Evolutionary conservation across 2,329 filamentous ascomycete species (phyloP), one percentile per base, ranked within the genome.

Genomic region (Leptographium lundbergii): DNA sequence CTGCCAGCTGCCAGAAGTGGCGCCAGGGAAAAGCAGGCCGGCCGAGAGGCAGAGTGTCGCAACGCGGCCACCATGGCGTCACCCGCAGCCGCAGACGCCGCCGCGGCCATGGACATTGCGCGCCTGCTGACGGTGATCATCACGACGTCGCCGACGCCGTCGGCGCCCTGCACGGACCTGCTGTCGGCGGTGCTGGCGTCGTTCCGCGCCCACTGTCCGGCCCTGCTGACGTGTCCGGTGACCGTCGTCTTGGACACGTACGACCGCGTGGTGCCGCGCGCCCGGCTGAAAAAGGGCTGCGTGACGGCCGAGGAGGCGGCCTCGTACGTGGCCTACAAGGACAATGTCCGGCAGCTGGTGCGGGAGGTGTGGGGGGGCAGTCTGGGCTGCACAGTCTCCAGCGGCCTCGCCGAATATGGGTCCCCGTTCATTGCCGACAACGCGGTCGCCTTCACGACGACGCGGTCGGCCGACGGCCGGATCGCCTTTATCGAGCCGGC

Each of bases 91-190:
- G 10, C n/a, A 13, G 9, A 32, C 24, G 22, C 39, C 7, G 24
- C 17, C 13, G 22, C 56, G 25, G 24, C 17, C n/a, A 3, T n/a
- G 11, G 58, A 47, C 19, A 57, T 63, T 11, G 29, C 59, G 25
- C n/a, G 47, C 14, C 64, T 63, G 10, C 36, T 78, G 42, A 77
- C 75, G 0, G 66, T 78, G 56, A 73, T 81, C 54, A 73, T 82
- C 62, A 81, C 79, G 1, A 81, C 79, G 0, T 81, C 79, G 2
- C 74, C 79, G 0, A 81, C 79, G 0, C 79, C 79, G 0, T 81
- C 79, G 0, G 74, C 76, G 0, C 79, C 79, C 0, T 76, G 76
- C 0, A 77, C 77, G 0, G 78, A 80, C 19, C 73, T 82, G 0
- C 63, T 81, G n/a, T 72, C 71, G 0, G 65, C 74, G 0, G 73